phyloP scores from a whole-genome alignment of 495 filamentous ascomycete genomes.

The Neurospora intermedia region DNA sequence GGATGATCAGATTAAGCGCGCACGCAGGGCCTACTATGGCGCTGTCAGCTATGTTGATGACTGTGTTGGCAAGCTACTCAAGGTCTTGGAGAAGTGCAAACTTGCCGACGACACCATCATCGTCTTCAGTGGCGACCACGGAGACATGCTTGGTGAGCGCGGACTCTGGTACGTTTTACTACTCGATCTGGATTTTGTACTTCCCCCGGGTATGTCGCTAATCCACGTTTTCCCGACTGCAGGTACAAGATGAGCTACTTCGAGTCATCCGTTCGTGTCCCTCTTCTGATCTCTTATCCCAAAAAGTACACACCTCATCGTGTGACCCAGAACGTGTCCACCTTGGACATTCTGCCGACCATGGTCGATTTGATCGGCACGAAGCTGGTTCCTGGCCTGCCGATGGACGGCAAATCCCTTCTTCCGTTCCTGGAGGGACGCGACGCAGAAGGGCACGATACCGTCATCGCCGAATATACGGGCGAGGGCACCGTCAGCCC shows the following conservation, averaged over 20 bases:
- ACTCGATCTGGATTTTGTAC: neutral
- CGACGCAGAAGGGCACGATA: constrained; percentile 46
- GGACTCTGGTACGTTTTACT: constrained; percentile 51
- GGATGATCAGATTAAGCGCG: constrained; percentile 67
- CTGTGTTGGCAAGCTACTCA: constrained; percentile 68
- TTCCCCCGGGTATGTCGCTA: neutral
- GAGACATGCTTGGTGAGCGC: constrained; percentile 86
- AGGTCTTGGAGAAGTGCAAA: constrained; percentile 59
- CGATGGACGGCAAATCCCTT: constrained; percentile 68
- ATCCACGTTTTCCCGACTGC: neutral
- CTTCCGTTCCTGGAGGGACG: constrained; percentile 57
- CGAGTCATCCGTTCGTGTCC: constrained; percentile 73
- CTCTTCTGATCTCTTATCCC: constrained; percentile 66
- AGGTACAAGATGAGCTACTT: constrained; percentile 90
- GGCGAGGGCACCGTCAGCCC: constrained; percentile 79
- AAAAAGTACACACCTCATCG: constrained; percentile 53
- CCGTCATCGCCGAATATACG: constrained; percentile 79
- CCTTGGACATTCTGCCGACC: constrained; percentile 75
- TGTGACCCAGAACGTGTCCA: constrained; percentile 68
- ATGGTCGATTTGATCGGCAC: constrained; percentile 69
- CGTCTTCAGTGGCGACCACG: constrained; percentile 81
- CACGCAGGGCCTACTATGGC: constrained; percentile 76
- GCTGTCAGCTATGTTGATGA: constrained; percentile 84
- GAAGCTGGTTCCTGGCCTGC: constrained; percentile 48
- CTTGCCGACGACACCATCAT: constrained; percentile 75